Conservation (phyloP, 2,329 filamentous ascomycete species). For the Stemphylium vesicarium region DNA sequence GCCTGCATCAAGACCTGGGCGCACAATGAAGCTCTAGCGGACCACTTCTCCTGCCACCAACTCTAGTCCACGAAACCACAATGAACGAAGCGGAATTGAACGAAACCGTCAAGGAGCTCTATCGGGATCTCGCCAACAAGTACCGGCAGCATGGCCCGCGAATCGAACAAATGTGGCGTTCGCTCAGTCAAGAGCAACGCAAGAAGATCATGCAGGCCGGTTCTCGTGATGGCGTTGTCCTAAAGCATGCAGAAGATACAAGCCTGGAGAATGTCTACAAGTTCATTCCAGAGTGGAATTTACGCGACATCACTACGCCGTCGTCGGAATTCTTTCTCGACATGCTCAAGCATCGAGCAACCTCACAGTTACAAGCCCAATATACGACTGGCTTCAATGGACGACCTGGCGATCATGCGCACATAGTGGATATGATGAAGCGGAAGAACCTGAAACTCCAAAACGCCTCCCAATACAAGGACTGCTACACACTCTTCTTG, state of each 20-base stretch:
- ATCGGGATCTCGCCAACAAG: conserved; percentile 50
- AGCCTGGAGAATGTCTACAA: conserved; percentile 50
- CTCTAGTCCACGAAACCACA: neutral
- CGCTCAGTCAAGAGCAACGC: conserved; percentile 46
- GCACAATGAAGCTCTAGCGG: too few relatives aligned
- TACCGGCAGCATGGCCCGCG: conserved; percentile 47
- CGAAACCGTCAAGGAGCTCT: conserved; percentile 37
- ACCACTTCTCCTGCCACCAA: neutral
- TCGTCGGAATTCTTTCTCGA: conserved; percentile 46
- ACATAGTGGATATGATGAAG: conserved; percentile 48
- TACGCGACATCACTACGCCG: conserved; percentile 50
- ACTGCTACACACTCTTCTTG: conserved; percentile 50
- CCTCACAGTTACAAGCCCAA: conserved; percentile 16
- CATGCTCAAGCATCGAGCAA: conserved; percentile 50
- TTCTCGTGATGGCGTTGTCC: conserved; percentile 40
- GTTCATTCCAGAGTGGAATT: conserved; percentile 55
- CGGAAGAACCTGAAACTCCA: conserved; percentile 42
- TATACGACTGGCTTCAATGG: conserved; percentile 34
- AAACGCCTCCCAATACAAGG: conserved; percentile 24
- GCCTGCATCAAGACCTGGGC: too few relatives aligned
- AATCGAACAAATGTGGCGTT: conserved; percentile 52
- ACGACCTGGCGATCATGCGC: conserved; percentile 44
- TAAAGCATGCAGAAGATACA: conserved; percentile 46
- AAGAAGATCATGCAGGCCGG: conserved; percentile 47
- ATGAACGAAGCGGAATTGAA: conserved; percentile 28